phyloP scores from a whole-genome alignment of 305 asterid species.

The Striga hermonthica region DNA sequence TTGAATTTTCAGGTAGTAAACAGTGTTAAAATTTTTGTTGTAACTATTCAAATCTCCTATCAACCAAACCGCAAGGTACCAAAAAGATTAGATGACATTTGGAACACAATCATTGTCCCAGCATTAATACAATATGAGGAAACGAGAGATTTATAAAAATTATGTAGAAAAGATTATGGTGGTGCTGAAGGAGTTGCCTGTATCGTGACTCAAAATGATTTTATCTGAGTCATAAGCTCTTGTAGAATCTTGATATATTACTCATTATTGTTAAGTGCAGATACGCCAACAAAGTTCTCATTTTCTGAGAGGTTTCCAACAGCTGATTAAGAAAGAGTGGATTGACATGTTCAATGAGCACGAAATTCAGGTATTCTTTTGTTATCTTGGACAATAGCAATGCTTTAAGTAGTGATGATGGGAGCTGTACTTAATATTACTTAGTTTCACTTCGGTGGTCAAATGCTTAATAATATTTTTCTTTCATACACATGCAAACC shows the following conservation, averaged over 20 bases:
- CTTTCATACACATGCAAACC: neutral
- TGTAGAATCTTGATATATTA: constrained; percentile 25
- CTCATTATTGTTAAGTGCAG: constrained; percentile 37
- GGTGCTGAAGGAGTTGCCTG: no score
- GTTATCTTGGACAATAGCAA: constrained; percentile 14
- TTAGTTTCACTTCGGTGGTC: neutral
- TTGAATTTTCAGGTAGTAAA: constrained; percentile 75
- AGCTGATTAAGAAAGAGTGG: constrained; percentile 83
- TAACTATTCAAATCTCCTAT: constrained; percentile 12
- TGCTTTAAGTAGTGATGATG: constrained; percentile 10
- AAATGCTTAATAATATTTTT: neutral
- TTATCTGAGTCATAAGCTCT: constrained; percentile 7
- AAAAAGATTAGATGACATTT: neutral
- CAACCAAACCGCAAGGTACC: neutral
- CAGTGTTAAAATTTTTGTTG: constrained; percentile 13
- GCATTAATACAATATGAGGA: neutral
- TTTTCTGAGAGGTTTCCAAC: constrained; percentile 92
- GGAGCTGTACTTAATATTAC: neutral
- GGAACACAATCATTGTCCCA: neutral
- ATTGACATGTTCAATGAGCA: constrained; percentile 94
- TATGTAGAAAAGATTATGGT: no score
- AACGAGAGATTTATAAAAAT: no score
- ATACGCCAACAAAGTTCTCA: constrained; percentile 89
- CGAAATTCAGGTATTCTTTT: constrained; percentile 79
- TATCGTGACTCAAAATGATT: no score